Evolutionary conservation across 352 stramenopile genomes (phyloP).

Genomic region (Phytophthora parvispora): DNA sequence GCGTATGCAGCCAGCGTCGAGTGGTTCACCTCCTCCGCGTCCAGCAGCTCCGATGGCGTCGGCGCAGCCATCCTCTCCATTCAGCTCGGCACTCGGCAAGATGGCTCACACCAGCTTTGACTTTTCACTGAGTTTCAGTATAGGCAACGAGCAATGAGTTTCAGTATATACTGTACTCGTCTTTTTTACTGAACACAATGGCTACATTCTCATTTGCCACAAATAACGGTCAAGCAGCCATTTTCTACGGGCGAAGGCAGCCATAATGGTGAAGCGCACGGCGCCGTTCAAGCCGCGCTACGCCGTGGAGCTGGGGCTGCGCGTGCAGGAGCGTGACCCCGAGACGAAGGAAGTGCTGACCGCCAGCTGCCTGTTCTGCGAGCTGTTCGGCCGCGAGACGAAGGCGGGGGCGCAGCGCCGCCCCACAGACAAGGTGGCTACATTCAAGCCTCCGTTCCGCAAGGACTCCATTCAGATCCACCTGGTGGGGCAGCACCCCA

Average conservation of each 20-base stretch:
- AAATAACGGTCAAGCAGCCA: neutral
- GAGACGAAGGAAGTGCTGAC: slow-evolving; percentile 45
- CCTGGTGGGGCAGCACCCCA: slow-evolving; percentile 59
- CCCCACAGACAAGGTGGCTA: slow-evolving; percentile 67
- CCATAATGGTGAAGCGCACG: slow-evolving; percentile 14
- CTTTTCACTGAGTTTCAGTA: too few species aligned
- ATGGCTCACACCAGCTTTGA: too few species aligned
- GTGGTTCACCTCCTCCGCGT: slow-evolving; percentile 15
- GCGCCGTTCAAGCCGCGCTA: slow-evolving; percentile 30
- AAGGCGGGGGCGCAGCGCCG: slow-evolving; percentile 47
- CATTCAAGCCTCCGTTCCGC: slow-evolving; percentile 70
- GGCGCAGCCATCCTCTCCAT: neutral
- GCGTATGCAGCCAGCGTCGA: slow-evolving; percentile 33
- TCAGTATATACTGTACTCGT: too few species aligned
- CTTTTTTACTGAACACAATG: neutral
- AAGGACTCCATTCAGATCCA: slow-evolving; percentile 78
- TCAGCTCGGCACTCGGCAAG: too few species aligned
- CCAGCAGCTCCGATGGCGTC: neutral
- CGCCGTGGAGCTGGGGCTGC: slow-evolving; percentile 34
- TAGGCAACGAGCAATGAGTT: too few species aligned
- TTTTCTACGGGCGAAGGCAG: neutral
- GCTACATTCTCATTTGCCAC: neutral
- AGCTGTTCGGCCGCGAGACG: slow-evolving; percentile 67
- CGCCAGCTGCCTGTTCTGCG: slow-evolving; percentile 69
- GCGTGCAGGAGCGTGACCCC: slow-evolving; percentile 42